Evolutionary conservation across 768 basidiomycete species (phyloP).

Genomic region (Pleurotus ostreatus): DNA sequence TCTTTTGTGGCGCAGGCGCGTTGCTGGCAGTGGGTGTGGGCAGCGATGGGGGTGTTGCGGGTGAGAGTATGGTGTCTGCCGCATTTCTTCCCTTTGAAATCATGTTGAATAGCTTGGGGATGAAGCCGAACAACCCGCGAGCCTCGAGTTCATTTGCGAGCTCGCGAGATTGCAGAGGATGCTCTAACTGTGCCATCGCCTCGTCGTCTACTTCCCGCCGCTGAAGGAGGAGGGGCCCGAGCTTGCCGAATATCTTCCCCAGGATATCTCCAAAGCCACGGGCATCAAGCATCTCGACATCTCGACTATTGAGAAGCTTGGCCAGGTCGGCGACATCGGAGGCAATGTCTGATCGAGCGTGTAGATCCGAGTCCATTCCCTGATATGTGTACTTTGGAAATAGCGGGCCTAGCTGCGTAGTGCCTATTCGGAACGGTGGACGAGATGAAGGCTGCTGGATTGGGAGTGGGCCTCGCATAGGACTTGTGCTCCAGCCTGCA

Average conservation of each 20-base stretch:
- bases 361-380: neutral
- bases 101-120: neutral
- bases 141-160: neutral
- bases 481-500: too few species aligned
- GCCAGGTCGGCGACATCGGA: neutral
- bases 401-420: neutral
- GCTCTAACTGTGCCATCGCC: neutral
- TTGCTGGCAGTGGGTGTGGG: neutral
- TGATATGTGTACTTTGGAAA: neutral
- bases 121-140: neutral
- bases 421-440: too few species aligned
- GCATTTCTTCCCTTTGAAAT: neutral
- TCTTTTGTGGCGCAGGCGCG: too few species aligned
- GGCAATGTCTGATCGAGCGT: neutral
- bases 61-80: neutral
- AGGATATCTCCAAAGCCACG: neutral
- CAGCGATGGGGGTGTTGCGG: neutral
- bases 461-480: too few species aligned
- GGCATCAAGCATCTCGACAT: neutral
- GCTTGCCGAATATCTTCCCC: neutral
- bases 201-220: neutral
- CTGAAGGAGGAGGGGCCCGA: neutral
- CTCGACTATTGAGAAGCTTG: neutral
- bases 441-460: too few species aligned
- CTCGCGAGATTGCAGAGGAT: neutral